Conservation (phyloP, 75 land plant species). For the Pseudotsuga menziesii region DNA sequence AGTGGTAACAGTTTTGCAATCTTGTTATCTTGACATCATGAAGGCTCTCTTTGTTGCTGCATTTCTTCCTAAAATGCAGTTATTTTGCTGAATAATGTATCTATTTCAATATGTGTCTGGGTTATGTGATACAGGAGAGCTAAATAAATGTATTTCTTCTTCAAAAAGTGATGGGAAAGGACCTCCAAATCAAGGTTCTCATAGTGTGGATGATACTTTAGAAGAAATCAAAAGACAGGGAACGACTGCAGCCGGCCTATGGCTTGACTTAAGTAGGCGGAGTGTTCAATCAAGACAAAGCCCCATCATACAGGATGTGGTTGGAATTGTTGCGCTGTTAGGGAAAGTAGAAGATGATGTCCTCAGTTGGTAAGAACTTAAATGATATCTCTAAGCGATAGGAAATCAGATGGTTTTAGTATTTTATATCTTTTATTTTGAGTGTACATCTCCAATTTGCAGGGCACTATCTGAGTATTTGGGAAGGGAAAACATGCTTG, state of each 20-base stretch:
- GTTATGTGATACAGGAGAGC: conserved; percentile 1
- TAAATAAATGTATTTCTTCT: background rate
- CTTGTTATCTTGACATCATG: background rate
- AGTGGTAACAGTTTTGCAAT: background rate
- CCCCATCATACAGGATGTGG: conserved; percentile 39
- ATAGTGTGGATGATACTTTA: conserved; percentile 14
- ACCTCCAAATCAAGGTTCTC: background rate
- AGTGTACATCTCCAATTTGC: background rate
- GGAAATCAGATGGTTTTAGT: background rate
- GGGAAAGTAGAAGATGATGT: conserved; percentile 63
- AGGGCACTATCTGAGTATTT: conserved; percentile 80
- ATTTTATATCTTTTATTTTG: background rate
- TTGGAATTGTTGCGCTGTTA: conserved; percentile 77
- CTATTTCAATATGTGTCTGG: background rate
- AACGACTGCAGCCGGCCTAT: conserved; percentile 40
- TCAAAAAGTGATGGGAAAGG: background rate
- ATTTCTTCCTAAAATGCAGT: too few species aligned
- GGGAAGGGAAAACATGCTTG: conserved; percentile 77
- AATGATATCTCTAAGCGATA: background rate
- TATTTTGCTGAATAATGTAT: background rate
- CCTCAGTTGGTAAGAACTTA: conserved; percentile 54
- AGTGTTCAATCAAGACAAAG: conserved; percentile 9
- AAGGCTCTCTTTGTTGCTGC: background rate
- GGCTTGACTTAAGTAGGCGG: conserved; percentile 24
- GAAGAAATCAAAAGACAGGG: conserved; percentile 40